phyloP scores from a whole-genome alignment of 495 filamentous ascomycete species.

The Sordaria brevicollis region DNA sequence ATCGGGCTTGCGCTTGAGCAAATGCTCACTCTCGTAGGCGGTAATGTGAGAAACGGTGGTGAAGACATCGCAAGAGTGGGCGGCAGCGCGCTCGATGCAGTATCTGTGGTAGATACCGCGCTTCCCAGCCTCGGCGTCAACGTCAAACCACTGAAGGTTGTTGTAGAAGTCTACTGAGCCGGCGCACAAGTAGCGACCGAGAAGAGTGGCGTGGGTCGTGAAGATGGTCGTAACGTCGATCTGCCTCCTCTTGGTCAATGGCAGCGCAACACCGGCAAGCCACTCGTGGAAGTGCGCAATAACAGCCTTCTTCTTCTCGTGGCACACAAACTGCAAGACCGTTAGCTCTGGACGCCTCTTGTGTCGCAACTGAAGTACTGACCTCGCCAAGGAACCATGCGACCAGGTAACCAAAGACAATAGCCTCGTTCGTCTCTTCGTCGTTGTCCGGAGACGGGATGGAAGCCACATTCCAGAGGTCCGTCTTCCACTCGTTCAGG shows the following conservation, averaged over 20 bases:
- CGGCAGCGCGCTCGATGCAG: conserved; percentile 90
- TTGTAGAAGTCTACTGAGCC: conserved; percentile 99
- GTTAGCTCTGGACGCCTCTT: conserved; percentile 5
- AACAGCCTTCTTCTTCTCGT: conserved; percentile 81
- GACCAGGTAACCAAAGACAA: conserved; percentile 94
- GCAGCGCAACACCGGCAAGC: conserved; percentile 92
- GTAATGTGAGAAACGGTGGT: conserved; percentile 98
- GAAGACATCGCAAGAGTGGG: conserved; percentile 90
- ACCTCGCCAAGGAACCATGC: conserved; percentile 98
- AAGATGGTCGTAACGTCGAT: conserved; percentile 99
- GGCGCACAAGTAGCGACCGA: conserved; percentile 92
- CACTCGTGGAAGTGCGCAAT: conserved; percentile 99
- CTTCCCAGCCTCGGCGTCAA: conserved; percentile 93
- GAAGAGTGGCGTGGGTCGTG: conserved; percentile 90
- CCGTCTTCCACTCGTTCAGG: conserved; percentile 93
- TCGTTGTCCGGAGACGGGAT: conserved; percentile 88
- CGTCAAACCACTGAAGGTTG: conserved; percentile 94
- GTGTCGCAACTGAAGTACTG: conserved; percentile 14
- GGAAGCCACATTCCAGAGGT: conserved; percentile 86
- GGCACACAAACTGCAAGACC: conserved; percentile 68
- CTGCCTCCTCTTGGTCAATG: conserved; percentile 79
- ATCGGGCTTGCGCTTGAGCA: conserved; percentile 95
- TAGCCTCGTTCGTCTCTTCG: conserved; percentile 91
- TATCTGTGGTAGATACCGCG: conserved; percentile 98
- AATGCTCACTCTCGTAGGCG: conserved; percentile 92